Evolutionary conservation across 2,329 filamentous ascomycete species (phyloP), one percentile per base, ranked within the genome.

Genomic region (Sphaerostilbella broomeana): DNA sequence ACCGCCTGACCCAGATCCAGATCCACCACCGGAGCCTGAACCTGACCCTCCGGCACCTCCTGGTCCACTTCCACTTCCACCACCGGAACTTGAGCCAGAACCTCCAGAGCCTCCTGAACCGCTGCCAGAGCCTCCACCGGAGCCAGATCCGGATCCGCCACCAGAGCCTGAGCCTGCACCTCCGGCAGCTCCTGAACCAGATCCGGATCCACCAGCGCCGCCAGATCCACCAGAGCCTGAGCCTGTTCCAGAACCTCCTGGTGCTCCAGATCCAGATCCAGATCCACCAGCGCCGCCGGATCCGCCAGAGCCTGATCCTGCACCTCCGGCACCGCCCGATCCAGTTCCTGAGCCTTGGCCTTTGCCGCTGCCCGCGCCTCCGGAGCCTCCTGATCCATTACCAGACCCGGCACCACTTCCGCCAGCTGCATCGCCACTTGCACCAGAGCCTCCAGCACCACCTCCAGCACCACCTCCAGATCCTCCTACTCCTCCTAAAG

Each of bases 331-430:
- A 12, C 16, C 15, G 8, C 26, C 29, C 17, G 37, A 27, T 9
- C 29, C 21, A 28, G 17, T 39, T 5, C 25, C 34, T 28, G 24
- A n/a, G n/a, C n/a, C n/a, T n/a, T n/a, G n/a, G n/a, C n/a, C n/a
- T n/a, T n/a, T n/a, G n/a, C n/a, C n/a, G n/a, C n/a, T n/a, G n/a
- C 22, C 22, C 22, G 22, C 12, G 22, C 7, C 12, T 7, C 22
- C 22, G 22, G 22, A 8, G 7, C 7, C 12, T 25, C 22, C 22
- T 12, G 22, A 8, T 25, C n/a, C n/a, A n/a, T n/a, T n/a, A n/a
- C n/a, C n/a, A n/a, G n/a, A n/a, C n/a, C n/a, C n/a, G n/a, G n/a
- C n/a, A n/a, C n/a, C n/a, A n/a, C 7, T 25, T 25, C 22, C 22
- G 7, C 22, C 22, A 7, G 22, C 12, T 25, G 22, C 12, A 25